Evolutionary conservation across 2,329 filamentous ascomycete genomes (phyloP), one percentile per base, ranked within the genome.

Genomic region (Calonectria montana): DNA sequence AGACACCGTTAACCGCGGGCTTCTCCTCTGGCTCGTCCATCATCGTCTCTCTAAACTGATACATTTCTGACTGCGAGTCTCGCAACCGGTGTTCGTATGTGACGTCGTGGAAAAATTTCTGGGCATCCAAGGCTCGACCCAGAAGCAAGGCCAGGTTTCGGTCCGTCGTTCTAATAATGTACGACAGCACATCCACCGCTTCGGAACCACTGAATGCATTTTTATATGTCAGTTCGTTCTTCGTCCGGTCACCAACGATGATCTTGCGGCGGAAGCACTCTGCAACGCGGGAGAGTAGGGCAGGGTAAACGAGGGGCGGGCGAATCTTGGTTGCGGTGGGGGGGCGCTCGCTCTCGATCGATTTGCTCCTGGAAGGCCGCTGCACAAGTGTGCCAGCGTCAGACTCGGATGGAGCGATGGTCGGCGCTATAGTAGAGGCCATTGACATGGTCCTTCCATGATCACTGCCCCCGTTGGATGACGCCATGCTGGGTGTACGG

Each of bases 71-170:
- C 47, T 93, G 91, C n/a, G 96, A 97, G 83, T 99, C 97, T 83
- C 97, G 94, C 79, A 99, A 87, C 59, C 97, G 91, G 83, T 99
- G 97, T 79, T 98, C 96, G 83, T 99, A 99, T 0, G 96, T 98
- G 63, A 98, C 97, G 88, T 99, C 97, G 86, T 99, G 97, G 82
- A 99, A 99, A 86, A 98, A 98, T 82, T 98, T 98, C 81, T 99
- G 97, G 27, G 97, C 97, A 84, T 99, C 97, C 72, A 99, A 87
- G 48, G 97, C 95, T 81, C 97, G 91, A 73, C 97, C 97, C 18
- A 99, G 87, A 12, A 99, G 90, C 61, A 99, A 87, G 13, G 97
- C 97, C 72, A 99, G 87, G 81, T 99, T 99, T 71, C 97, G 91
- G 84, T 99, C 97, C 0, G 95, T 98, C 1, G 97, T 99, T 80